Conservation (phyloP, 768 basidiomycete genomes). For the Boletus rubescentipes region DNA sequence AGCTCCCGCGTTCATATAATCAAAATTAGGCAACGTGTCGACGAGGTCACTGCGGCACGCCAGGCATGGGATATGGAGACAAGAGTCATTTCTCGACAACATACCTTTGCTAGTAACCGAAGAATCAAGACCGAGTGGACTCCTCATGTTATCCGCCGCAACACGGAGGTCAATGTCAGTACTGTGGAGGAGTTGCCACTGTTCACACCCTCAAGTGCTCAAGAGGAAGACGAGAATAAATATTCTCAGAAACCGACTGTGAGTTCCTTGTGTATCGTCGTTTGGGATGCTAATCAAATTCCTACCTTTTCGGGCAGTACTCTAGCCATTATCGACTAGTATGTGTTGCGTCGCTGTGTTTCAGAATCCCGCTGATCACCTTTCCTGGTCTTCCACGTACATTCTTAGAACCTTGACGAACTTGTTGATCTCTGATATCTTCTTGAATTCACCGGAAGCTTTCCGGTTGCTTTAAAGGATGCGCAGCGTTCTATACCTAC, state of each 20-base stretch:
- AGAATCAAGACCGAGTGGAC: slow-evolving; percentile 1
- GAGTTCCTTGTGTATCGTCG: background rate
- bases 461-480: background rate
- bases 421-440: slow-evolving; percentile 17
- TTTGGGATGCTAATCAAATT: background rate
- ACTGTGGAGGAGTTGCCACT: slow-evolving; percentile 4
- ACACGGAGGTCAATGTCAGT: slow-evolving; percentile 11
- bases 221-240: background rate
- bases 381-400: background rate
- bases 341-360: background rate
- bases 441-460: background rate
- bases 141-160: slow-evolving; percentile 9
- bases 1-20: background rate
- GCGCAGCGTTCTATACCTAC: background rate
- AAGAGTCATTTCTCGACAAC: slow-evolving; percentile 7
- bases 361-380: background rate
- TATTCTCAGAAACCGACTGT: slow-evolving; percentile 23
- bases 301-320: slow-evolving; percentile 11
- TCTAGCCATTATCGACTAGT: slow-evolving; percentile 27
- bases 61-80: slow-evolving; percentile 5
- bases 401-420: slow-evolving; percentile 24
- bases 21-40: slow-evolving; percentile 18
- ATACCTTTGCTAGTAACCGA: slow-evolving; percentile 8
- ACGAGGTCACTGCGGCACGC: slow-evolving; percentile 17
- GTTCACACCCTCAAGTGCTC: background rate